Percentiles rank a stretch among this genome's conserved stretches.
Evolutionary conservation across 306 rosid species (phyloP).

Genomic region (Fragaria iinumae): DNA sequence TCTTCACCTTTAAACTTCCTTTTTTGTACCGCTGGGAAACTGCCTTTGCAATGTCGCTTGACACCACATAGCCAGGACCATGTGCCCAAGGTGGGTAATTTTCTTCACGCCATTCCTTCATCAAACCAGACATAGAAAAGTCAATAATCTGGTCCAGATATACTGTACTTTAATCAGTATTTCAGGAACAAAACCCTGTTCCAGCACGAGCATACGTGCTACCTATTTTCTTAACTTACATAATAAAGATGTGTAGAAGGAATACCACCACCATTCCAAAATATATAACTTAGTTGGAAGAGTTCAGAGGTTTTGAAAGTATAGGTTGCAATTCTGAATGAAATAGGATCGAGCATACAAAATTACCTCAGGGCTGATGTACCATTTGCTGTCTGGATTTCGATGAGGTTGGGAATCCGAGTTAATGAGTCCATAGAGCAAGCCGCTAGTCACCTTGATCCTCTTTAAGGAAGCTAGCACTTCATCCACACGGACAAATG

Average conservation of each 20-base stretch:
- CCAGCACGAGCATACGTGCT: neutral
- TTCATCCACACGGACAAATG: slow-evolving; percentile 91
- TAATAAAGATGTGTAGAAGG: neutral
- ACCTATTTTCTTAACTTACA: neutral
- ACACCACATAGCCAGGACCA: slow-evolving; percentile 95
- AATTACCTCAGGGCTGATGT: slow-evolving; percentile 80
- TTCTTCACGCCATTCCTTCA: slow-evolving; percentile 85
- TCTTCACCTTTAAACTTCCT: slow-evolving; percentile 71
- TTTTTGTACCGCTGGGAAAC: slow-evolving; percentile 58
- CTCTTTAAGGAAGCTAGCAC: slow-evolving; percentile 65
- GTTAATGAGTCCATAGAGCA: slow-evolving; percentile 92
- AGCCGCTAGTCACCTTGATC: slow-evolving; percentile 49
- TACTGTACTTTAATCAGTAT: neutral
- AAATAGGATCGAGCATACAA: neutral
- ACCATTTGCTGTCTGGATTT: slow-evolving; percentile 89
- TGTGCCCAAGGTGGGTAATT: slow-evolving; percentile 98
- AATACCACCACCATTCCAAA: neutral
- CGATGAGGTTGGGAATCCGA: slow-evolving; percentile 90
- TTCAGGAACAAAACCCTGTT: neutral
- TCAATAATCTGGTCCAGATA: neutral
- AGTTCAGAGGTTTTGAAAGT: neutral
- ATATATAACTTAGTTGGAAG: neutral
- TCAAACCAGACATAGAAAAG: neutral
- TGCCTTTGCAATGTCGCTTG: slow-evolving; percentile 72
- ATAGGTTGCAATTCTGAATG: neutral